A percentile compares a stretch with the other conserved stretches of the same genome.
These are phyloP conservation scores for Xylariaceae sp. DNA, from an alignment of 2,329 filamentous ascomycete species.

Conservation along the genomic window DNA sequence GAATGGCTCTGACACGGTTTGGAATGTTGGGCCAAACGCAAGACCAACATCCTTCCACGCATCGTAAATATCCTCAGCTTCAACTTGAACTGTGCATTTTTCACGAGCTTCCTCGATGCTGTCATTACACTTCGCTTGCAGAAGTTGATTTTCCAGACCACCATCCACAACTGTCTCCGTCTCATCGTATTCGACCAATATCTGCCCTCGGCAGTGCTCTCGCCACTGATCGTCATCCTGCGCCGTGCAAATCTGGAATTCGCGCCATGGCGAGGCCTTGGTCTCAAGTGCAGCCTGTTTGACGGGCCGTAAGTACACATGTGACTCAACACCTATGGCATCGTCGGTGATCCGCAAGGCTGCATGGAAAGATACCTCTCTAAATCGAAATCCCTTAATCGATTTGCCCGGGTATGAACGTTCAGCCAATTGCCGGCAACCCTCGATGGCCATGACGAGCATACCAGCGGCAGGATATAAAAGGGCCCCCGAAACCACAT, in stretches of 20 bases:
- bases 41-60: constrained; percentile 17
- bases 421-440: constrained; percentile 26
- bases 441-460: constrained; percentile 38
- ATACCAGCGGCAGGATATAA: constrained; percentile 39
- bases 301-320: constrained; percentile 19
- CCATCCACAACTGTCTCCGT: constrained; percentile 8
- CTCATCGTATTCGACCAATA: constrained; percentile 19
- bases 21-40: constrained; percentile 24
- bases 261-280: constrained; percentile 12
- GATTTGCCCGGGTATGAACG: constrained; percentile 6
- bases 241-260: constrained; percentile 19
- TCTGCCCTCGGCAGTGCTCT: constrained; percentile 18
- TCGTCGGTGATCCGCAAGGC: constrained; percentile 21
- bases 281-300: constrained; percentile 14
- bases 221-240: constrained; percentile 18
- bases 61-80: constrained; percentile 14
- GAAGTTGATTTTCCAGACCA: constrained; percentile 5
- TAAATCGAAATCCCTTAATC: constrained; percentile 21
- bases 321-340: constrained; percentile 20
- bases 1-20: constrained; percentile 9
- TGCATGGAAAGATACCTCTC: constrained; percentile 23
- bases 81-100: constrained; percentile 1
- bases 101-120: constrained; percentile 3
- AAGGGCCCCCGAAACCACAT: constrained; percentile 30
- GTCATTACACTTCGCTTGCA: background rate